These are phyloP conservation scores for Haplosporangium gracile DNA, from an alignment of 192 early-diverging fungal genomes.

Conservation along the genomic window DNA sequence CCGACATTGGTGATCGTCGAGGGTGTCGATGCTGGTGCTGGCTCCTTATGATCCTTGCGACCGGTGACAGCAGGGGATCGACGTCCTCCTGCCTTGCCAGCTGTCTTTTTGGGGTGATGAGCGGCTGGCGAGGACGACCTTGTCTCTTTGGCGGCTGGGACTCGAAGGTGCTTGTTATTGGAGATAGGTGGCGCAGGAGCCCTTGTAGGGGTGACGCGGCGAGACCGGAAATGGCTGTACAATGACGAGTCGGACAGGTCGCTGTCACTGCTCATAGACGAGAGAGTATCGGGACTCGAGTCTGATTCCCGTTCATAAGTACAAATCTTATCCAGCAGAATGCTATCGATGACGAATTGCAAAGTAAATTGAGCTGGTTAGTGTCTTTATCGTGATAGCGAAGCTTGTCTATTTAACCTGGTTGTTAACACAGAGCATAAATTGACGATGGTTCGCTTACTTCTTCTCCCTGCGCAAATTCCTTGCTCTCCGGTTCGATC, in stretches of 20 bases:
- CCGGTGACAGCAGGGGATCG: slow-evolving; percentile 12
- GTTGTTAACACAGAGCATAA: neutral
- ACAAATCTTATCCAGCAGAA: slow-evolving; percentile 34
- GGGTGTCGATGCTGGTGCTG: slow-evolving; percentile 13
- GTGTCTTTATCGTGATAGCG: neutral
- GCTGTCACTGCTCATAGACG: slow-evolving; percentile 35
- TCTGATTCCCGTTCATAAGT: slow-evolving; percentile 22
- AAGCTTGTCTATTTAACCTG: neutral
- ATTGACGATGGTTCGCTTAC: neutral
- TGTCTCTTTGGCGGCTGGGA: neutral
- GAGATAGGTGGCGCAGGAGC: neutral
- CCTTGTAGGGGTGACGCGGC: neutral
- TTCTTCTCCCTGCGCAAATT: slow-evolving; percentile 45
- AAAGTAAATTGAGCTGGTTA: neutral
- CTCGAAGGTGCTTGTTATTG: slow-evolving; percentile 8
- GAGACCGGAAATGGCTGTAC: neutral
- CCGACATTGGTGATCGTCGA: slow-evolving; percentile 51
- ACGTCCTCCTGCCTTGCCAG: neutral
- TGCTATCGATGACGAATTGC: slow-evolving; percentile 5
- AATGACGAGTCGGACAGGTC: slow-evolving; percentile 32
- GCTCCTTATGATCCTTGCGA: slow-evolving; percentile 9
- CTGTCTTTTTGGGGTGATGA: slow-evolving; percentile 29
- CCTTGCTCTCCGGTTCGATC: slow-evolving; percentile 32
- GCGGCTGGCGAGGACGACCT: neutral
- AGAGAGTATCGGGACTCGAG: slow-evolving; percentile 25